Evolutionary conservation across 805 yeast genomes (phyloP).

Genomic region (Kuraishia ogatae): DNA sequence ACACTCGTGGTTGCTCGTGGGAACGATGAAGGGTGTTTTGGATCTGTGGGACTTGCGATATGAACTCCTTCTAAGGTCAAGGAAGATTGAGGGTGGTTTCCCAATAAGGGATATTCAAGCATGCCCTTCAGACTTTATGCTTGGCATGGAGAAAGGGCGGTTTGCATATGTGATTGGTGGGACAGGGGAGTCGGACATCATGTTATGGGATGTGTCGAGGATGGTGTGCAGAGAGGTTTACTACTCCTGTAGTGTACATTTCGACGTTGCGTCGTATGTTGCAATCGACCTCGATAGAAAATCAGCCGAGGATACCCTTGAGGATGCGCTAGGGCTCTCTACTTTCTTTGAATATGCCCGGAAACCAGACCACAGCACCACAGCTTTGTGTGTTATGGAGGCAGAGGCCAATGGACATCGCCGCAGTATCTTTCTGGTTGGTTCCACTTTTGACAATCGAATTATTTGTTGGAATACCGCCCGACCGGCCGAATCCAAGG

Average conservation of each 20-base stretch:
- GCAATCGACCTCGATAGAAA: constrained; percentile 15
- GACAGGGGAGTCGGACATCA: constrained; percentile 44
- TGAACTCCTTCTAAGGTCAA: constrained; percentile 46
- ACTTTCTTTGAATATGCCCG: background rate
- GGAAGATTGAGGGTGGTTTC: constrained; percentile 40
- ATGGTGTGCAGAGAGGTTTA: constrained; percentile 37
- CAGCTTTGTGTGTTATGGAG: constrained; percentile 10
- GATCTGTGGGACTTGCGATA: constrained; percentile 81
- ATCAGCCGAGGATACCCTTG: constrained; percentile 13
- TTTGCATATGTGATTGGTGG: constrained; percentile 64
- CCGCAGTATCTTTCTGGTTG: background rate
- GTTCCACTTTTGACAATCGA: constrained; percentile 7
- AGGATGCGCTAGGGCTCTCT: constrained; percentile 6
- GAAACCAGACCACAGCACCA: constrained; percentile 15
- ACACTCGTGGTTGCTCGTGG: constrained; percentile 58
- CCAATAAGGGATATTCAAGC: constrained; percentile 41
- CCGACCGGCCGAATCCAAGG: constrained; percentile 21
- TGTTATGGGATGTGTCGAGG: constrained; percentile 70
- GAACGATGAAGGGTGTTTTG: constrained; percentile 67
- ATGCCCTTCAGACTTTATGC: constrained; percentile 30
- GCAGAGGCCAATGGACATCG: background rate
- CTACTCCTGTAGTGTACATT: constrained; percentile 15
- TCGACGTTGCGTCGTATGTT: constrained; percentile 16
- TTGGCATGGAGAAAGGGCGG: constrained; percentile 26
- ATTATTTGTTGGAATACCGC: constrained; percentile 31